These are phyloP conservation scores for Halophytophthora polymorphica DNA, from an alignment of 352 stramenopile species.

Conservation along the genomic window DNA sequence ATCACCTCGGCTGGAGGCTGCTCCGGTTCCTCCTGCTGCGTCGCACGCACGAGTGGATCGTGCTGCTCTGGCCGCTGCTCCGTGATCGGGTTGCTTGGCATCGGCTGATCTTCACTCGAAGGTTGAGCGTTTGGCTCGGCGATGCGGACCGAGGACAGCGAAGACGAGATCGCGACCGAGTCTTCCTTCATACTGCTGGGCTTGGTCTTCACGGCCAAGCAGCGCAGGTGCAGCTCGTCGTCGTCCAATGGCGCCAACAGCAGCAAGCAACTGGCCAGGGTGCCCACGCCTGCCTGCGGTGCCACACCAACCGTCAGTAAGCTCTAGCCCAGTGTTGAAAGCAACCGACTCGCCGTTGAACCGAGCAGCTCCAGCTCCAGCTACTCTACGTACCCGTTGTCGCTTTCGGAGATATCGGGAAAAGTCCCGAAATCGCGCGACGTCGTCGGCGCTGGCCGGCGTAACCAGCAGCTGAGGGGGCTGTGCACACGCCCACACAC, in stretches of 20 bases:
- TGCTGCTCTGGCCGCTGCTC: neutral
- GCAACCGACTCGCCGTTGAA: neutral
- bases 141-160: slow-evolving; percentile 23
- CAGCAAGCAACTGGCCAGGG: slow-evolving; percentile 42
- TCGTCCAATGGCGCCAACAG: slow-evolving; percentile 48
- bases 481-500: slow-evolving; percentile 17
- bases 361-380: neutral
- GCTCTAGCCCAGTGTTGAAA: neutral
- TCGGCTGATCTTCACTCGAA: neutral
- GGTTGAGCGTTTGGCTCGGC: slow-evolving; percentile 18
- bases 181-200: slow-evolving; percentile 1
- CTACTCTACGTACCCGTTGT: slow-evolving; percentile 33
- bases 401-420: slow-evolving; percentile 47
- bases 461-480: slow-evolving; percentile 48
- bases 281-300: slow-evolving; percentile 51
- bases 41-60: too few relatives aligned
- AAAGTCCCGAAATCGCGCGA: slow-evolving; percentile 42
- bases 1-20: too few relatives aligned
- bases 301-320: slow-evolving; percentile 1
- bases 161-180: slow-evolving; percentile 5
- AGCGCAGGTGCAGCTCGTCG: slow-evolving; percentile 39
- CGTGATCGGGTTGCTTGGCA: neutral
- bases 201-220: slow-evolving; percentile 49
- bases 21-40: slow-evolving; percentile 7
- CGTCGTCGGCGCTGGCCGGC: slow-evolving; percentile 21